Evolutionary conservation across 768 basidiomycete genomes (phyloP).

Genomic region (Mrakia blollopis): DNA sequence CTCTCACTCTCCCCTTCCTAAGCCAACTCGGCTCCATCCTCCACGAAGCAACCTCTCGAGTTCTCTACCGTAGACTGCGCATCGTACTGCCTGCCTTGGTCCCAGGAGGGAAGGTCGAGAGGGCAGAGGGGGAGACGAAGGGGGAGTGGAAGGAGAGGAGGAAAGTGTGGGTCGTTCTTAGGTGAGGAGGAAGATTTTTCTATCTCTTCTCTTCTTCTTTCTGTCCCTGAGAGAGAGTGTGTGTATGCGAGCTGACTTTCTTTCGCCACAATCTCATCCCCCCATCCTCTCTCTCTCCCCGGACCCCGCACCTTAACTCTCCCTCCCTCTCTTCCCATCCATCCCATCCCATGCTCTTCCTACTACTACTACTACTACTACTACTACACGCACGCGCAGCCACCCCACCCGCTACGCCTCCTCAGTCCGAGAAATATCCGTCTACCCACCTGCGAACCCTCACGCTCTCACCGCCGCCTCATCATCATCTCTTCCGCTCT

Average conservation of each 20-base stretch:
- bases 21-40: neutral
- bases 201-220: too few species aligned
- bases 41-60: neutral
- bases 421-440: neutral
- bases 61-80: constrained; percentile 4
- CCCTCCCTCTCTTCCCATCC: neutral
- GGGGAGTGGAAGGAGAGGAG: constrained; percentile 8
- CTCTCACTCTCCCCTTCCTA: neutral
- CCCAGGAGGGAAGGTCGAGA: neutral
- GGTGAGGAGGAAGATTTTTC: too few species aligned
- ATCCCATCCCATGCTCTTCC: neutral
- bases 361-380: too few species aligned
- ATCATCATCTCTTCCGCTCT: too few species aligned
- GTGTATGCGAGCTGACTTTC: too few species aligned
- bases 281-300: neutral
- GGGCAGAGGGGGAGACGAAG: neutral
- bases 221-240: neutral
- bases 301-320: neutral
- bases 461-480: neutral
- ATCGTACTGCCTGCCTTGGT: constrained; percentile 8
- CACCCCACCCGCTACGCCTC: constrained; percentile 21
- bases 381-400: too few species aligned
- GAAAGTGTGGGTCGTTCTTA: constrained; percentile 3
- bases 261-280: neutral
- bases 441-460: constrained; percentile 16